phyloP scores from a whole-genome alignment of 2,329 filamentous ascomycete species.

The Fusarium sp. region DNA sequence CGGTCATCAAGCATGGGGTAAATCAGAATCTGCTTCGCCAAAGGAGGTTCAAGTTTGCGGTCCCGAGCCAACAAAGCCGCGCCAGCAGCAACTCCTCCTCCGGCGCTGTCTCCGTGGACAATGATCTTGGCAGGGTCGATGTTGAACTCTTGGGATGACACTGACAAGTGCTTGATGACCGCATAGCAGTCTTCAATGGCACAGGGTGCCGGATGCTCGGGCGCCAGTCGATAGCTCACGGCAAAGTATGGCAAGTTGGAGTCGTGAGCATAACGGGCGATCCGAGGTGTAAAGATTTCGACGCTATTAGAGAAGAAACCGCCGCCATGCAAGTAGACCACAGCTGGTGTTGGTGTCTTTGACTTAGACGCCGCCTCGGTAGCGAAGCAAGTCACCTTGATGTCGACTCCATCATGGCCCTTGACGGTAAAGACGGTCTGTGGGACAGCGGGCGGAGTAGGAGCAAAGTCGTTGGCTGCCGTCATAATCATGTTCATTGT shows the following conservation, averaged over 20 bases:
- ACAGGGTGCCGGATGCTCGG: constrained; percentile 23
- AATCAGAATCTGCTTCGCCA: constrained; percentile 21
- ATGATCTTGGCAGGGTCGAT: constrained; percentile 21
- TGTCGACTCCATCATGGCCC: constrained; percentile 7
- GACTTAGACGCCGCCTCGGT: constrained; percentile 6
- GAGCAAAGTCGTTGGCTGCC: background rate
- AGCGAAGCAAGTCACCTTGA: constrained; percentile 21
- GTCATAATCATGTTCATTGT: constrained; percentile 3
- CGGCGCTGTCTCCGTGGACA: constrained; percentile 26
- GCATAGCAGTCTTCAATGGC: constrained; percentile 24
- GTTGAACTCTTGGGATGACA: constrained; percentile 6
- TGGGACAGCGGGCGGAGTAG: background rate
- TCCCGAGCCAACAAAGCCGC: constrained; percentile 20
- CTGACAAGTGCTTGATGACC: constrained; percentile 9
- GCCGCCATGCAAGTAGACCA: constrained; percentile 26
- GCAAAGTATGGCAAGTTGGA: constrained; percentile 25
- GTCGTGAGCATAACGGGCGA: constrained; percentile 16
- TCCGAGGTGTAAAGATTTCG: constrained; percentile 16
- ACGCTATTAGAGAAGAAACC: constrained; percentile 18
- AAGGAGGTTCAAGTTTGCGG: background rate
- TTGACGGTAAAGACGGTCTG: constrained; percentile 16
- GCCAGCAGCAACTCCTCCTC: constrained; percentile 21
- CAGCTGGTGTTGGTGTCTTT: background rate
- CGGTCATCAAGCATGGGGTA: constrained; percentile 35
- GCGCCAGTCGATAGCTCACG: constrained; percentile 25